phyloP scores from a whole-genome alignment of 352 stramenopile species.

The Blastocystis sp. region DNA sequence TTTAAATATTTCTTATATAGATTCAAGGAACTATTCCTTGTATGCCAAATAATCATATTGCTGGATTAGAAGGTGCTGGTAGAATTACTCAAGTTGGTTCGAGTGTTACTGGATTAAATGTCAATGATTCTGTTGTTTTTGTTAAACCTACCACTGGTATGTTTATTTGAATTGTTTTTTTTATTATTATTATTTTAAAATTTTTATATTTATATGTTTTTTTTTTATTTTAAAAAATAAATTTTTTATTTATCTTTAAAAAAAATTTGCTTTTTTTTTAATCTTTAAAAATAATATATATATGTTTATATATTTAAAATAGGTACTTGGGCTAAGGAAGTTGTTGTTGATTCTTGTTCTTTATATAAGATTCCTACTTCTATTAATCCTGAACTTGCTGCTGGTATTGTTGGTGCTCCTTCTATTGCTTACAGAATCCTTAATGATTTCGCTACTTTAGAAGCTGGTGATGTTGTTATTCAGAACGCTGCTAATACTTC shows the following conservation, averaged over 20 bases:
- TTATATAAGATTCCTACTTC: constrained; percentile 44
- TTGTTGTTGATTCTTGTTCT: constrained; percentile 20
- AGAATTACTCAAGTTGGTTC: constrained; percentile 40
- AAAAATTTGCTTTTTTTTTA: not conserved
- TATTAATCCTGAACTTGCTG: constrained; percentile 60
- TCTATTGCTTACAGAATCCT: constrained; percentile 62
- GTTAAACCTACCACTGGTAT: constrained; percentile 34
- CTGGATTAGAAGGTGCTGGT: constrained; percentile 44
- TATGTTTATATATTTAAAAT: not conserved
- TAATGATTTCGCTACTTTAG: constrained; percentile 56
- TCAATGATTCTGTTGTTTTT: constrained; percentile 43
- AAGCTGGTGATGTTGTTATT: constrained; percentile 60
- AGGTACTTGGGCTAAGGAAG: constrained; percentile 39
- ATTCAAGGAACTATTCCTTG: no score
- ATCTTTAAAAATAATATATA: not conserved
- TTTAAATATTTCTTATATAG: no score
- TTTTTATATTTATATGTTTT: no score
- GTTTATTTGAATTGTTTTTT: constrained; percentile 11
- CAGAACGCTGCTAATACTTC: constrained; percentile 66
- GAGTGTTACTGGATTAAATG: constrained; percentile 36
- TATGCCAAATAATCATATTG: no score
- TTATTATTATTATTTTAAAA: no score
- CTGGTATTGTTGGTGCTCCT: constrained; percentile 56
- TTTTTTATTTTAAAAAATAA: constrained; percentile 32
- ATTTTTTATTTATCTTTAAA: not conserved